Base-by-base conservation (phyloP, 2,329 filamentous ascomycete species). In the Exophiala spinifera region DNA sequence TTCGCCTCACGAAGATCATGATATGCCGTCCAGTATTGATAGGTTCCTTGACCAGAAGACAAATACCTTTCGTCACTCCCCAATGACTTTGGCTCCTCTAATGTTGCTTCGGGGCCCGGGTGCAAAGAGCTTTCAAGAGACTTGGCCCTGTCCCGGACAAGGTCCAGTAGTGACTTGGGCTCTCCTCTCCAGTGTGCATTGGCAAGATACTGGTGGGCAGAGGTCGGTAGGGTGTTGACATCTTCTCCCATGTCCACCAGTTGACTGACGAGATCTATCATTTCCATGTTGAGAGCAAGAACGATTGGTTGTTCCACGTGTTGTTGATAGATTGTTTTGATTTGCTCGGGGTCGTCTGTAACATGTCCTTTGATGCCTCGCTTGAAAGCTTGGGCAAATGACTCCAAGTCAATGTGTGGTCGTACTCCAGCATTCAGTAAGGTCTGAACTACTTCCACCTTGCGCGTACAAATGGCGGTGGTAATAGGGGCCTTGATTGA, bases 231-330 rank as follows among this genome's bases (percentile, higher is more conserved):
- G 0, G 77, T 76, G 58, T 88, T 88, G 0, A 83, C 77, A 68
- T 91, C 80, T 3, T 80, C 86, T 1, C 87, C 88, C 14, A 73
- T 73, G 14, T 80, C 72, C 1, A 95, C 66, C 2, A 95, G 76
- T 3, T 82, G 63, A 1, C 81, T 82, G 4, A 84, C 65, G 0
- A 75, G 71, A n/a, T 72, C 69, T 64, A 84, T 54, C 53, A 64
- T 52, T 63, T 81, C 78, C 6, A 68, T 65, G 71, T 77, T 13
- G 3, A 79, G 69, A 2, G 89, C 88, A 3, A 77, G 54, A 8
- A 90, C 74, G 13, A 94, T 71, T 0, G 89, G 88, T 64, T 92
- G 88, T 50, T 81, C 74, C 10, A 79, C 65, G 1, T 62, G 66
- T 4, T 68, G 56, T 3, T 74, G 67, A 66, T 84, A 88, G 0